Evolutionary conservation across 148 eudicot species (phyloP), one percentile per base, ranked within the genome.

Genomic region (Vaccinium myrtillus): DNA sequence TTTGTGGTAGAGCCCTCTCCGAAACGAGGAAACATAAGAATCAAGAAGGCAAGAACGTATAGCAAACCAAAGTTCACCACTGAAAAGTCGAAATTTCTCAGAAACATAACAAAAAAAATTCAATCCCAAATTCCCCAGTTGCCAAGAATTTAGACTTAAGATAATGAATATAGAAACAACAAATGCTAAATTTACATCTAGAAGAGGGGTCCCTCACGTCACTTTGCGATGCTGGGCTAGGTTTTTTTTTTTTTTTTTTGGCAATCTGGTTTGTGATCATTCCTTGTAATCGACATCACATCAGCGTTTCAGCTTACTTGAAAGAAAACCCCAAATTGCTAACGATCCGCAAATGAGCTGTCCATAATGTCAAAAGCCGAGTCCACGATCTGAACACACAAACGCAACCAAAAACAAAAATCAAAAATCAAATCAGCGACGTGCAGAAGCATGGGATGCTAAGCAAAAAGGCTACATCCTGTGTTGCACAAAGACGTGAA

Each of bases 361-460:
- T 92, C 89, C 99, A 96, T 96, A 81, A 93, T 89, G 86, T 91
- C 89, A 25, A 90, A 90, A 2, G 99, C 99, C 83, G 99, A 93
- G 88, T 96, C 98, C 97, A 94, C 88, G 84, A 96, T 91, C 98
- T 94, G 95, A 90, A 88, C 65, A 71, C 18, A 86, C 48, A 74
- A 61, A 54, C 77, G 21, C 67, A 78, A 30, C 12, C 13, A 11
- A 3, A 25, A 9, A n/a, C n/a, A n/a, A 61, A 21, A 6, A 21
- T 21, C 2, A 12, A 25, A 67, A 25, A 23, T 1, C 10, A 27
- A 67, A 82, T 61, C 58, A 87, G 67, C 63, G 7, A 48, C 6
- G 39, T 54, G 16, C 43, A 82, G 48, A 18, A 61, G 85, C 36
- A 54, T 65, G 51, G 63, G 19, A 59, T 75, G 48, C 48, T 5